Base-by-base conservation (phyloP, 176 grass and related monocot genomes). In the Cymbopogon citratus region DNA sequence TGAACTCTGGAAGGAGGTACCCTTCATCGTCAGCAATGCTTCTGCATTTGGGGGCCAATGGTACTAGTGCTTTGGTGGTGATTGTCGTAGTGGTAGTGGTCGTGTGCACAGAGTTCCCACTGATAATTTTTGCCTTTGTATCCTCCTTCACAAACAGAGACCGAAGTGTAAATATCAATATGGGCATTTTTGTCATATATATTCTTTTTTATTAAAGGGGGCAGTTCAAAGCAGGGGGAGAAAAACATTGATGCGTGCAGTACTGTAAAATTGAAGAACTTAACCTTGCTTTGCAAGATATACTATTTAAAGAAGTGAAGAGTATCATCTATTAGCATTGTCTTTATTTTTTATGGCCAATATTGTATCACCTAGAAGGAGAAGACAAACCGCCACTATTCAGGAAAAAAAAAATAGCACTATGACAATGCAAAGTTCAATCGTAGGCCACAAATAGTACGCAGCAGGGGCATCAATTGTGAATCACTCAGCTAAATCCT, bases 1-100 rank as follows among this genome's bases (percentile, higher is more conserved):
- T 88, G 88, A 93, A 93, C 75, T 94, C 95, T 72, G 88, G 92
- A 74, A 98, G 93, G 54, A 93, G 81, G 67, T 86, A 91, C 29
- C 75, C 84, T 88, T 87, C 86, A 72, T 91, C 94, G 44, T 94
- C 86, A 65, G 73, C 70, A n/a, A 90, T 27, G 63, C 73, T 87
- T 86, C 59, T 90, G 51, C 90, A 90, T 63, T 84, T 91, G 0
- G 87, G 92, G 16, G 84, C 85, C n/a, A 92, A 44, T 13, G 82
- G 63, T 15, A 87, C 12, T 12, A 86, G 33, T 34, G 85, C 80
- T 19, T 81, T 85, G 49, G 75, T 87, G 8, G 91, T 86, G 12
- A 65, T 90, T 6, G 77, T 86, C 3, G 52, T 87, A 56, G 83
- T 84, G 41, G 81, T 71, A 21, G 62, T 90, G 68, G 82, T 89